A percentile compares a stretch with the other conserved stretches of the same genome.
These are phyloP conservation scores for Rhizoclosmatium sp. DNA, from an alignment of 192 early-diverging fungal genomes.

Conservation along the genomic window DNA sequence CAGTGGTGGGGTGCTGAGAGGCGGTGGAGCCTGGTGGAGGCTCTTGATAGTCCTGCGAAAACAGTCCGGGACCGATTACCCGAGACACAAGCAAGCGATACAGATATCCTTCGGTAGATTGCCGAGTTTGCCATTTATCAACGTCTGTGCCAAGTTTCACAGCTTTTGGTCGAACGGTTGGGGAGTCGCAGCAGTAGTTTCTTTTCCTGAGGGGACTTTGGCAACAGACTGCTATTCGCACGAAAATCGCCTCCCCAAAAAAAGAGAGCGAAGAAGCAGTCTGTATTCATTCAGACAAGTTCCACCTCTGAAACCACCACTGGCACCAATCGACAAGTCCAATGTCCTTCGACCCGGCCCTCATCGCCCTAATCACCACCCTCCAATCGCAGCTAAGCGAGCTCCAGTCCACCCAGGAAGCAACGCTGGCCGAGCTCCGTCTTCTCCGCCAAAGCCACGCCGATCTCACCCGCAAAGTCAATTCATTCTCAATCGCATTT, in stretches of 20 bases:
- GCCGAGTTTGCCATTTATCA: neutral
- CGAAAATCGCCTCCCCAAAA: neutral
- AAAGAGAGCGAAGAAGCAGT: neutral
- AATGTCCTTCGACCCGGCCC: neutral
- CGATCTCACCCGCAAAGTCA: neutral
- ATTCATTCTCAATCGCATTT: neutral
- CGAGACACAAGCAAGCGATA: neutral
- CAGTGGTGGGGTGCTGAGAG: neutral
- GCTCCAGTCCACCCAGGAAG: neutral
- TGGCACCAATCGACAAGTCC: too few relatives aligned
- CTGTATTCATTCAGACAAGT: neutral
- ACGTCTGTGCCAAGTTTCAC: neutral
- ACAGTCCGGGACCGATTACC: neutral
- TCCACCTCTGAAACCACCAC: too few relatives aligned
- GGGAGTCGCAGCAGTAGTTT: neutral
- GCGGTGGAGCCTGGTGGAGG: neutral
- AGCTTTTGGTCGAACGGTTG: neutral
- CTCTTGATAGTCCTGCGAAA: neutral
- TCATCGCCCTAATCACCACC: neutral
- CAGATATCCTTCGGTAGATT: neutral
- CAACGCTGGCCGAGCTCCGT: neutral
- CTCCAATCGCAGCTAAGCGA: neutral
- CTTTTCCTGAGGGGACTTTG: neutral
- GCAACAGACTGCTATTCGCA: conserved; percentile 3
- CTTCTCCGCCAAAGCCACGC: neutral